These are phyloP conservation scores for Grigorovia yakushimaensis DNA, from an alignment of 805 yeast species.

Conservation along the genomic window DNA sequence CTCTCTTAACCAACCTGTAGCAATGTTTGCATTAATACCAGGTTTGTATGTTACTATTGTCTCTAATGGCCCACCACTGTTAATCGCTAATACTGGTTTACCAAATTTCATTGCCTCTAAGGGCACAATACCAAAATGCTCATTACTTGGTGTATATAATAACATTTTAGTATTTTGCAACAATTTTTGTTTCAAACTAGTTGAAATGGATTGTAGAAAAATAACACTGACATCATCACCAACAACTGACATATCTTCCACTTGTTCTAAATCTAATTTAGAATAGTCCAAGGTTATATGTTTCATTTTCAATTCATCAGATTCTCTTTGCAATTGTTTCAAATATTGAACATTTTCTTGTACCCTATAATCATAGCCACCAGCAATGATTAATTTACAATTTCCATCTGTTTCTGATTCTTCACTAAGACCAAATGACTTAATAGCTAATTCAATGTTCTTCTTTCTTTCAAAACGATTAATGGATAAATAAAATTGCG, in stretches of 20 bases:
- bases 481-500: conserved; percentile 52
- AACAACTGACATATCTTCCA: not conserved
- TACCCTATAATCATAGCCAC: conserved; percentile 80
- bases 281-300: conserved; percentile 34
- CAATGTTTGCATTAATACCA: conserved; percentile 25
- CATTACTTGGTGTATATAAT: conserved; percentile 81
- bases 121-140: conserved; percentile 97
- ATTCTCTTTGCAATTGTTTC: conserved; percentile 43
- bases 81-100: conserved; percentile 76
- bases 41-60: conserved; percentile 35
- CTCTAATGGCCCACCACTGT: conserved; percentile 90
- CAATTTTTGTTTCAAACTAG: conserved; percentile 53
- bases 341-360: conserved; percentile 68
- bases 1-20: conserved; percentile 57
- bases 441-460: conserved; percentile 67
- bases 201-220: conserved; percentile 73
- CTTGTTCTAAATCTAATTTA: conserved; percentile 16
- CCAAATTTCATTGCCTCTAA: conserved; percentile 84
- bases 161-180: conserved; percentile 49
- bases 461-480: conserved; percentile 88
- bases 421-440: conserved; percentile 43
- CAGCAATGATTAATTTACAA: conserved; percentile 62
- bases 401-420: conserved; percentile 18
- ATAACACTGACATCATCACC: conserved; percentile 39
- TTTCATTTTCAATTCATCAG: conserved; percentile 37